phyloP scores from a whole-genome alignment of 2,329 filamentous ascomycete genomes.

The Leptoxyphium fumago region DNA sequence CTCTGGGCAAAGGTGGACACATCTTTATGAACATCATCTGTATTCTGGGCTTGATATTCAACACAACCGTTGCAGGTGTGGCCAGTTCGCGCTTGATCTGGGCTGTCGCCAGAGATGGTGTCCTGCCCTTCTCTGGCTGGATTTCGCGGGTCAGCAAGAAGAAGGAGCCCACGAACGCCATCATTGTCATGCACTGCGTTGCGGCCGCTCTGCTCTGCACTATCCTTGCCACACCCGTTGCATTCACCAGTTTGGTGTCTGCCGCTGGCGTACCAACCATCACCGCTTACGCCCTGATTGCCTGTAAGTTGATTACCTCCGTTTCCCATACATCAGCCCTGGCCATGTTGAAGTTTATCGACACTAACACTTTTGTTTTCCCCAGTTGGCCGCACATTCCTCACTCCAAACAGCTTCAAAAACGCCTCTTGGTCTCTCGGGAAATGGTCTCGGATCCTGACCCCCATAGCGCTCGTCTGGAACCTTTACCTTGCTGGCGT shows the following conservation, averaged over 20 bases:
- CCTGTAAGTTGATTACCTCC: conserved; percentile 7
- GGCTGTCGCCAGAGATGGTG: conserved; percentile 46
- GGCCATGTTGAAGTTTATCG: conserved; percentile 1
- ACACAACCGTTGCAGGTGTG: conserved; percentile 44
- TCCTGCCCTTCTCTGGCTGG: conserved; percentile 44
- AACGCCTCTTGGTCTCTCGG: conserved; percentile 24
- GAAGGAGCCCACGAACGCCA: conserved; percentile 45
- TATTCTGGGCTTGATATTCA: conserved; percentile 34
- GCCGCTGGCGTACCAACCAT: conserved; percentile 27
- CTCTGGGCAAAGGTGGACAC: conserved; percentile 41
- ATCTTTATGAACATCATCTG: conserved; percentile 48
- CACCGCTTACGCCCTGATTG: conserved; percentile 22
- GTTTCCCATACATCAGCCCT: no score
- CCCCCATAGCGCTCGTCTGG: conserved; percentile 23
- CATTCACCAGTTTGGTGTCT: conserved; percentile 24
- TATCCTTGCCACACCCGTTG: conserved; percentile 38
- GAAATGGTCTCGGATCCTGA: conserved; percentile 21
- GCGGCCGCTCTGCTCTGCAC: conserved; percentile 43
- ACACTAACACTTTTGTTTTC: background rate
- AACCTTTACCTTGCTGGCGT: conserved; percentile 24
- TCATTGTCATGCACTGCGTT: conserved; percentile 43
- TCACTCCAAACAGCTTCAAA: conserved; percentile 23
- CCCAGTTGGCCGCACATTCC: conserved; percentile 21
- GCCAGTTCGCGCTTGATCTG: conserved; percentile 48
- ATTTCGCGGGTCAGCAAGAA: conserved; percentile 38